A percentile compares a stretch with the other conserved stretches of the same genome.
Conservation (phyloP, 2,329 filamentous ascomycete genomes). For the Ophiostoma fasciatum region DNA sequence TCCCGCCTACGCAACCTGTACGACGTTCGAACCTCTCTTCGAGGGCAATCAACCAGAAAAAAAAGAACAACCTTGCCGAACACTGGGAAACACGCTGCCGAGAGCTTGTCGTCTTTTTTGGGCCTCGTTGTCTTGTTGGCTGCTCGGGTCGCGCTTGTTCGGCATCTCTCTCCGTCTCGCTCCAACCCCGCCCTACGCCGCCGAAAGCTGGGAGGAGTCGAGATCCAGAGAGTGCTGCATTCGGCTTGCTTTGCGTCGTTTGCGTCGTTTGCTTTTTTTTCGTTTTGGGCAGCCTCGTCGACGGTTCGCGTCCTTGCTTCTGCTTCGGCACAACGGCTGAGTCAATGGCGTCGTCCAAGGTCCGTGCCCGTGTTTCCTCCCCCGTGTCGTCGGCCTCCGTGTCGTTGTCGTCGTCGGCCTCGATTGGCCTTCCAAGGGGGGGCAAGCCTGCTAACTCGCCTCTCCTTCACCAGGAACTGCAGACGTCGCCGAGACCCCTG, state of each 20-base stretch:
- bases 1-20: neutral
- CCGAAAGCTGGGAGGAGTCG: conserved; percentile 1
- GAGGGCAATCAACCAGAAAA: too few species aligned
- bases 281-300: neutral
- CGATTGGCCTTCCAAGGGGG: neutral
- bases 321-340: too few species aligned
- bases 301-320: neutral
- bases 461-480: conserved; percentile 37
- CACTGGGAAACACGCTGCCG: too few species aligned
- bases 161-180: neutral
- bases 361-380: too few species aligned
- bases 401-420: neutral
- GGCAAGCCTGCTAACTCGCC: too few species aligned
- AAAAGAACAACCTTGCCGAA: too few species aligned
- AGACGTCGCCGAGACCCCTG: conserved; percentile 51
- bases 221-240: neutral
- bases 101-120: neutral
- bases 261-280: too few species aligned
- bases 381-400: too few species aligned
- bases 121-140: neutral
- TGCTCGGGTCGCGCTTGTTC: neutral
- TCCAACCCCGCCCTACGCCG: neutral
- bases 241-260: too few species aligned
- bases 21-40: too few species aligned
- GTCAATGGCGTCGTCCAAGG: conserved; percentile 19